phyloP scores from a whole-genome alignment of 192 early-diverging fungal genomes.

The Coemansia sp. region DNA sequence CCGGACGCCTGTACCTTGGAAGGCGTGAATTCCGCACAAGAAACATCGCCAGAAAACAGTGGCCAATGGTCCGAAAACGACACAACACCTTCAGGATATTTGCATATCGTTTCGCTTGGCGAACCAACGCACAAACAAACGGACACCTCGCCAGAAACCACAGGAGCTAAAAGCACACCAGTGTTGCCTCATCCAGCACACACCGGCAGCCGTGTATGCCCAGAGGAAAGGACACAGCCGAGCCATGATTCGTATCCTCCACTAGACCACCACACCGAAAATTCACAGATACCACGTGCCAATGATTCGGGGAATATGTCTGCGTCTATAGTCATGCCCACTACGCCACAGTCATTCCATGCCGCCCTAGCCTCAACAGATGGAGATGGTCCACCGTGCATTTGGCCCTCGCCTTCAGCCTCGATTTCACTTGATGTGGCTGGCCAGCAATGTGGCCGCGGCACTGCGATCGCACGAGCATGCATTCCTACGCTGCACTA shows the following conservation, averaged over 20 bases:
- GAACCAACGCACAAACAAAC: not conserved
- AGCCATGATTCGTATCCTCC: not conserved
- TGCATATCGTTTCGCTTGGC: conserved; percentile 4
- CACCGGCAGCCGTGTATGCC: not conserved
- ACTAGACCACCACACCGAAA: not conserved
- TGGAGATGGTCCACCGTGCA: not conserved
- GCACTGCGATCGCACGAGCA: conserved; percentile 10
- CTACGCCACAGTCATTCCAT: conserved; percentile 7
- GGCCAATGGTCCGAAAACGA: not conserved
- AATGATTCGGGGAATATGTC: not conserved
- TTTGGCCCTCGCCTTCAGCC: not conserved
- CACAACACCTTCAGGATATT: not conserved
- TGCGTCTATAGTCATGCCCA: not conserved
- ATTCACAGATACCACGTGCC: not conserved
- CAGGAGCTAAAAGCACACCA: not conserved
- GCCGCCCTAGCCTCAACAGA: not conserved
- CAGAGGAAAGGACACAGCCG: not conserved
- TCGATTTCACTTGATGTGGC: not conserved
- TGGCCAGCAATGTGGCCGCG: not conserved
- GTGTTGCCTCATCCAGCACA: not conserved
- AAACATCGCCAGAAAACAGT: not conserved
- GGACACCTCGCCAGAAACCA: too few relatives aligned
- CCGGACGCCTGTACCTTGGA: not conserved
- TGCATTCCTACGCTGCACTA: conserved; percentile 44
- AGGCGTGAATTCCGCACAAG: not conserved